A percentile compares a stretch with the other conserved stretches of the same genome.
These are phyloP conservation scores for Hippophae tibetana DNA, from an alignment of 306 rosid genomes.

Conservation along the genomic window DNA sequence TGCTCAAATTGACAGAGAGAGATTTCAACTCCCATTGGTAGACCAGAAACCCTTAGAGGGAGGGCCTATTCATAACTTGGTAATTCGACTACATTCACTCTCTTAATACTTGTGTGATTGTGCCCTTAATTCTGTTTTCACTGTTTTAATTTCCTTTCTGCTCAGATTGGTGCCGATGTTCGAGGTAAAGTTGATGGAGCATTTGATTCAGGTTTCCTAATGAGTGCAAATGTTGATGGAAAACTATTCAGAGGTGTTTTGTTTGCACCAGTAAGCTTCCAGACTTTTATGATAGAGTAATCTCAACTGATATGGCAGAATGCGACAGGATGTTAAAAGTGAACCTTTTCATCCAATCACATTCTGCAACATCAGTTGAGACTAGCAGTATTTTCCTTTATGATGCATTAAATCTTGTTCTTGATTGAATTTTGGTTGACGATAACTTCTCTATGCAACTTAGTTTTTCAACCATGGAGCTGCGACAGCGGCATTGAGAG, in stretches of 20 bases:
- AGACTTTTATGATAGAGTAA: neutral
- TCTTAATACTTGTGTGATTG: neutral
- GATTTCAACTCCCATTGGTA: constrained; percentile 14
- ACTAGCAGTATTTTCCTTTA: no score
- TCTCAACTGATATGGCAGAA: no score
- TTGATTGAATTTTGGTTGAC: no score
- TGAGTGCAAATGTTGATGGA: constrained; percentile 78
- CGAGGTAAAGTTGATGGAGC: constrained; percentile 78
- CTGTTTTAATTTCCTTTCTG: constrained; percentile 11
- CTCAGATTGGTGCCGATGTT: constrained; percentile 81
- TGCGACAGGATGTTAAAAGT: neutral
- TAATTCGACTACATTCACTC: constrained; percentile 5
- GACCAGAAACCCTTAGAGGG: constrained; percentile 21
- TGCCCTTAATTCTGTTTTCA: constrained; percentile 1
- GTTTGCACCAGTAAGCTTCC: constrained; percentile 69
- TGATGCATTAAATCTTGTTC: no score
- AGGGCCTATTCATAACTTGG: constrained; percentile 39
- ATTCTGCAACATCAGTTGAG: no score
- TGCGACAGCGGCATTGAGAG: constrained; percentile 23
- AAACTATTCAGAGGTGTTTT: constrained; percentile 67
- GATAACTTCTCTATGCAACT: constrained; percentile 2
- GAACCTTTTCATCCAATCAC: neutral
- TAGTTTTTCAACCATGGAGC: constrained; percentile 37
- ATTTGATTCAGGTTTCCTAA: constrained; percentile 75
- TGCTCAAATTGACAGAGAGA: constrained; percentile 27